Base-by-base conservation (phyloP, 2,329 filamentous ascomycete genomes). In the Dendrostoma leiphaemia region DNA sequence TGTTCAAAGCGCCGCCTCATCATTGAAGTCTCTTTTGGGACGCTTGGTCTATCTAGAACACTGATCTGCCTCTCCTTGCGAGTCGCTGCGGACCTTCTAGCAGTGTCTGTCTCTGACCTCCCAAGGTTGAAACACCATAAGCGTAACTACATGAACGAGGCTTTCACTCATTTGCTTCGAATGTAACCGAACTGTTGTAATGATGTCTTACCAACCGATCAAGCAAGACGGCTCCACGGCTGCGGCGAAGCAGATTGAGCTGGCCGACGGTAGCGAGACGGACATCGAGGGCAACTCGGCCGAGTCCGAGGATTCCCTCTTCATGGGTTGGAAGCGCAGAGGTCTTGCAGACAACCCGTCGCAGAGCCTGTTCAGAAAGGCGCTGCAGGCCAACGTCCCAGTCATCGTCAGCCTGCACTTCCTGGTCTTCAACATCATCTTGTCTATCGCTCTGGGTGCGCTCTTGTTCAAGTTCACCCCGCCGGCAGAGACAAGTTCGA, bases 371-470 rank as follows among this genome's bases (percentile, higher is more conserved):
- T 51, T 43, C 48, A 51, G 21, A 19, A 51, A 44, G 10, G 40
- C 38, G 17, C 17, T 41, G 4, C 37, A 51, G 21, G 28, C 48
- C 10, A 51, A 51, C 17, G 4, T 51, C 5, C 48, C 48, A 34
- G 3, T 51, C 19, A 28, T 51, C n/a, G 48, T 51, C 48, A 51
- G 48, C 37, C 17, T 51, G 28, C 48, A 51, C 29, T 34, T 51
- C 2, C 19, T 51, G 8, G 17, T 44, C 4, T 34, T 44, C 17
- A 51, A 51, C 21, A 23, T 43, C 13, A 32, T 51, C 4, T 26
- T 51, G 4, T 31, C 48, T 13, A 23, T 51, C 32, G 38, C 38
- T 21, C 38, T 51, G 10, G 37, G 32, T 21, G 32, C 48, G 48
- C 37, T 43, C 12, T 19, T 51, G 13, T 44, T 48, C 32, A 48